Base-by-base conservation (phyloP, 129 eudicot species). In the Flaveria linearis region DNA sequence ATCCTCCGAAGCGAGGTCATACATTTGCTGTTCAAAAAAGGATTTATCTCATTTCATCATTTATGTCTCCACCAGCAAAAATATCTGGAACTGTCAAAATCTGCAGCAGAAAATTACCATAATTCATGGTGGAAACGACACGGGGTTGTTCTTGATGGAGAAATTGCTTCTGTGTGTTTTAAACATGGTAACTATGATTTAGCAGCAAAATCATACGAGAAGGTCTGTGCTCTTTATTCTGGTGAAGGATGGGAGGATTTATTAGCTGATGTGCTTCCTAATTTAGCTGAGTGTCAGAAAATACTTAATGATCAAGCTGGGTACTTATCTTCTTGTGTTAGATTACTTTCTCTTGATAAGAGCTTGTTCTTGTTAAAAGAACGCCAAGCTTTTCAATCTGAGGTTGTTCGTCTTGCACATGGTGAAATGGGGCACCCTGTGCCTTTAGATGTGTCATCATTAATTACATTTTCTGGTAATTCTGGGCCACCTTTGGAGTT, bases 41-140 rank as follows among this genome's bases (percentile, higher is more conserved):
- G 41, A 36, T 5, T 36, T 36, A 36, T 5, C 7, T 5, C 41
- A 49, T 60, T 65, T 82, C 46, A 57, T 61, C 3, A 14, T 69
- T 50, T 71, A 25, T 80, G 17, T 65, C 36, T 77, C 41, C 82
- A 47, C 68, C 92, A 95, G 97, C 78, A 85, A 86, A 95, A 91
- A 71, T 95, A 95, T 79, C 84, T 95, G 79, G 95, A 91, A 71
- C 87, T 95, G 9, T 86, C 95, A 25, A 95, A 89, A 66, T 93
- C 92, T 22, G 99, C 97, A 70, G 99, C 97, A 56, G 87, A 95
- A 56, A 91, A 89, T 78, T 95, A 95, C 72, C 96, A 95, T 76
- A 84, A 77, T 22, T 95, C 99, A 4, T 95, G 99, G 99, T 95
- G 99, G 99, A 91, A 89, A 84, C 87, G 99, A 75, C 97, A 95